A percentile compares a stretch with the other conserved stretches of the same genome.
Evolutionary conservation across 257 asterid genomes (phyloP).

Genomic region (Gynochthodes officinalis): DNA sequence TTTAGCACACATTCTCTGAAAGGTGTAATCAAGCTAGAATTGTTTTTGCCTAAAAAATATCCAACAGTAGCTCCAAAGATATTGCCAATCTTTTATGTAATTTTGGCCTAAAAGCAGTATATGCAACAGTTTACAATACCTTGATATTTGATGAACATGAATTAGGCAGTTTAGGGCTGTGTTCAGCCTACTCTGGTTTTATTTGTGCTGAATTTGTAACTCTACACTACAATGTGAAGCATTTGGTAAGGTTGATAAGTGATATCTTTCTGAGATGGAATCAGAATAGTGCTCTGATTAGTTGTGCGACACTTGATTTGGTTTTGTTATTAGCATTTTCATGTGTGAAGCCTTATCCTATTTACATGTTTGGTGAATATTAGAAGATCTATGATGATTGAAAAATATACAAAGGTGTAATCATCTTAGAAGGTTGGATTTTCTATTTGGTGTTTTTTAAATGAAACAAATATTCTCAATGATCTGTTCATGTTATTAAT

Average conservation of each 20-base stretch:
- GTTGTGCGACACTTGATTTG: not conserved
- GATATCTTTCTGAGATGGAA: not conserved
- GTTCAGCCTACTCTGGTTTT: not conserved
- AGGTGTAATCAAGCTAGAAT: conserved; percentile 96
- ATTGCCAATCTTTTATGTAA: conserved; percentile 6
- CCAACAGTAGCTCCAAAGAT: conserved; percentile 99
- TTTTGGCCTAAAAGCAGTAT: not conserved
- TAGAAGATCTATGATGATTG: not conserved
- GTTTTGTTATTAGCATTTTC: not conserved
- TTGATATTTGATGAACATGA: not conserved
- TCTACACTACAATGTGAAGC: too few species aligned
- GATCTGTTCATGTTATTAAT: not conserved
- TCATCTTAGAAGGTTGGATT: not conserved
- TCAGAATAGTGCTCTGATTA: not conserved
- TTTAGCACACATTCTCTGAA: conserved; percentile 24
- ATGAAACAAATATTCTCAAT: not conserved
- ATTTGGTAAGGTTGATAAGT: too few species aligned
- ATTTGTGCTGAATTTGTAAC: not conserved
- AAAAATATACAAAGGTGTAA: not conserved
- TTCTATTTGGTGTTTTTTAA: not conserved
- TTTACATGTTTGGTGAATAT: not conserved
- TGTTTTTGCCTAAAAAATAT: conserved; percentile 92
- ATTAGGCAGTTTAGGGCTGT: not conserved
- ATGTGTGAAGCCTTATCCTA: not conserved
- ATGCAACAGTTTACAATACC: not conserved